Evolutionary conservation across 2,329 filamentous ascomycete genomes (phyloP), one percentile per base, ranked within the genome.

Genomic region (Geosmithia flava): DNA sequence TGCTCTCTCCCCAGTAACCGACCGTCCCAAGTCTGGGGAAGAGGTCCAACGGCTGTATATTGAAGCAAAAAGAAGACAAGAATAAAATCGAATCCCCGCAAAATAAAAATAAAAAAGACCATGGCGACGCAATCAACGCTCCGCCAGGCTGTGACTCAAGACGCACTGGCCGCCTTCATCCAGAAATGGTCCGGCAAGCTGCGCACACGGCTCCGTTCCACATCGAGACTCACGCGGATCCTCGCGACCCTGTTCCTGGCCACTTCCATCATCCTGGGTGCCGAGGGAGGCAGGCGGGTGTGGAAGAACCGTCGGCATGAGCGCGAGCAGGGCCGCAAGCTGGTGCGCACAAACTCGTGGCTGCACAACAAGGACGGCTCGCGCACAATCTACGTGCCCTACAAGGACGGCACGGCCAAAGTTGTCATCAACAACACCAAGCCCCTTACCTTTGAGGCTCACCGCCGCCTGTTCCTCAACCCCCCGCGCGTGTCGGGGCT

Each of bases 311-410:
- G 80, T 51, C 79, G 78, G 45, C 81, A 81, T 53, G 91, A 97
- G 66, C 82, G 80, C 54, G 89, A 93, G 56, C 85, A 89, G 56
- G 90, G 90, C 5, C 75, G 80, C 53, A 85, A 86, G 54, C 75
- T 98, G 47, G 71, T 97, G 53, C 80, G 93, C 50, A 84, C 87
- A 51, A 98, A 98, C 66, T 97, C 91, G 30, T 95, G 89, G 58
- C 73, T 97, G 53, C 80, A 86, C 66, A 88, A 91, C 57, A 96
- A 96, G 68, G 93, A 97, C 71, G 93, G 93, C 46, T 91, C 88
- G 45, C 78, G 93, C 48, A 95, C 89, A 15, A 93, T 98, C 50
- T 97, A 93, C 60, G 93, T 98, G 27, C 90, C 91, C 2, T 93
- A 95, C 66, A 88, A 87, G 64, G 79, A 89, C 55, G 75, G 81